Evolutionary conservation across 2,329 filamentous ascomycete species (phyloP), one percentile per base, ranked within the genome.

Genomic region (Phialophora tarda): DNA sequence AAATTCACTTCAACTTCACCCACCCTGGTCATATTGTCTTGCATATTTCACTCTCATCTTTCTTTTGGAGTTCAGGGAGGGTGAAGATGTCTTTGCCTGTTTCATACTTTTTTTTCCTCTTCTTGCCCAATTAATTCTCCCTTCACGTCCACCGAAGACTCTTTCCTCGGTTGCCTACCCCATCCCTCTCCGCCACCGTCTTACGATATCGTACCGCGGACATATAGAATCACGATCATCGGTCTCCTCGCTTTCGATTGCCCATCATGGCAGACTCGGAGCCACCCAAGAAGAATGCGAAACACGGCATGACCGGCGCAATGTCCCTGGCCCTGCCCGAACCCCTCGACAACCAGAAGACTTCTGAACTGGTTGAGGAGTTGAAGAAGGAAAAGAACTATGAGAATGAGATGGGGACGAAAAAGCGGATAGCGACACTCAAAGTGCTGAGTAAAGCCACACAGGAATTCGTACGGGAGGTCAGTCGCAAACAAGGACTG

Each of bases 361-460:
- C 92, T 73, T 89, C 92, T 71, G 84, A 89, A 63, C 85, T 99
- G 53, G 86, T 97, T 64, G 88, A 91, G 63, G 93, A 97, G 79
- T 82, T 99, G 68, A 92, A 92, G 77, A 84, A 84, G 48, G 91
- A 97, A 79, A 94, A 96, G 79, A 97, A 95, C 60, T 99, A 97
- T 74, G 95, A 98, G 79, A 88, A 87, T 60, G 85, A 88, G 14
- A 85, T 91, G 51, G 95, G 96, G 76, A 96, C 92, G 2, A 86
- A 92, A 69, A 92, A 91, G 77, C 89, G 93, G 77, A 83, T 89
- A 72, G 81, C 86, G 73, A 91, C 96, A 21, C 86, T 98, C 57
- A 82, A 85, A 38, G 89, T 91, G 34, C 84, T 99, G 23, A 91
- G 96, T 75, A 84, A 83, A 57, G 91, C 97, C 62, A 90, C 92